Base-by-base conservation (phyloP, 2,329 filamentous ascomycete genomes). In the Penicillium sp. region DNA sequence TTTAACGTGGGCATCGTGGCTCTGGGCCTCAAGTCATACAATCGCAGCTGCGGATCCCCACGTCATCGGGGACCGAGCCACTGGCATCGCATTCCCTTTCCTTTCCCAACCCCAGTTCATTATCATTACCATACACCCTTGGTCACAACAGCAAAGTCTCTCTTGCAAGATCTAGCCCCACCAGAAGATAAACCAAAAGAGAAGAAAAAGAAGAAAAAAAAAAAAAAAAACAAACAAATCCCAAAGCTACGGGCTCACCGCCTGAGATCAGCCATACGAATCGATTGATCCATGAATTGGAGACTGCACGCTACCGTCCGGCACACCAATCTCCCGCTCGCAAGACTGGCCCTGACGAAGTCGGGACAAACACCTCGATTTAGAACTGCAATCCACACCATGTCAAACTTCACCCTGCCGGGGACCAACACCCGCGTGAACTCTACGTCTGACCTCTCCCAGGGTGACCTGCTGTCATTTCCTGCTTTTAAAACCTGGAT, bases 401-500 rank as follows among this genome's bases (percentile, higher is more conserved):
- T 79, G 75, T 73, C 76, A 9, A 74, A 70, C 37, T 80, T 79
- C 57, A 76, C 62, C 10, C 68, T 79, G 11, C 71, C 61, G 58
- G 21, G 71, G 68, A 11, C 63, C 61, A 16, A 70, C 59, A 3
- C 79, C 24, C 58, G 69, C 2, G 71, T 84, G 39, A 72, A 71
- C 18, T 72, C 80, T 5, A 75, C 75, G 2, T 49, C 70, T 11
- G 75, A 77, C 46, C 68, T 84, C 13, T 71, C 70, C 2, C 58
- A 75, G 56, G 70, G 78, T 11, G 73, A 79, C 47, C 67, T 83
- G 3, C 69, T 78, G 16, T 69, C 70, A 1, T 85, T 84, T 51
- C 78, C 79, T 4, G 79, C 83, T 0, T 83, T 85, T 65, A 79
- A 80, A 37, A 76, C 75, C 37, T 86, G 83, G 83, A 72, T 82